Conservation (phyloP, 495 filamentous ascomycete species). For the Podospora pseudocomata region DNA sequence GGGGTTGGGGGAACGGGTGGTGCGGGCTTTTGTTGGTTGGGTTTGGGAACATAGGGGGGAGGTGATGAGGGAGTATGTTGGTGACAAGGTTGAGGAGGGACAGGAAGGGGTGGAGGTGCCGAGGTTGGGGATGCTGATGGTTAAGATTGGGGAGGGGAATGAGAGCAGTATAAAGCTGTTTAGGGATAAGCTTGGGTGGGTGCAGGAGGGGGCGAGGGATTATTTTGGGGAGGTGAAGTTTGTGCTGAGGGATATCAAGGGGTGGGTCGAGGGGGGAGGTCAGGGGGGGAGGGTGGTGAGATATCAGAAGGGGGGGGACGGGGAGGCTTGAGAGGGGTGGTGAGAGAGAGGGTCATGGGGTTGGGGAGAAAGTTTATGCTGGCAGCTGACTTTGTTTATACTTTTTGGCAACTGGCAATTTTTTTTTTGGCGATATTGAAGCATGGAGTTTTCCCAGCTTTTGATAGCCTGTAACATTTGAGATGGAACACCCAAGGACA, state of each 20-base stretch:
- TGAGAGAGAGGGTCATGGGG: background rate
- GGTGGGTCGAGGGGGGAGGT: background rate
- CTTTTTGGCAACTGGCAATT: too few species aligned
- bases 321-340: background rate
- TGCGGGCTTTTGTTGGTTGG: constrained; percentile 67
- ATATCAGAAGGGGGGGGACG: constrained; percentile 17
- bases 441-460: too few species aligned
- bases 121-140: constrained; percentile 39
- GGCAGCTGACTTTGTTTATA: too few species aligned
- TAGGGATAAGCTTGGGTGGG: constrained; percentile 40
- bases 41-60: constrained; percentile 44
- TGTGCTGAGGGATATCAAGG: constrained; percentile 31
- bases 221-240: constrained; percentile 52
- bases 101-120: background rate
- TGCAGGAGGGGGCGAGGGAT: constrained; percentile 41
- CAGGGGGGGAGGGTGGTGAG: constrained; percentile 26
- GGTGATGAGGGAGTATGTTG: constrained; percentile 59
- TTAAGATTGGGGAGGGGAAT: constrained; percentile 45
- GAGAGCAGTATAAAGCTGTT: constrained; percentile 42
- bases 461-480: too few species aligned
- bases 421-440: too few species aligned
- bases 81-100: constrained; percentile 5
- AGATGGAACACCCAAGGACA: too few species aligned
- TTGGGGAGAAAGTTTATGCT: too few species aligned
- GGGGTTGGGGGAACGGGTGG: constrained; percentile 62